These are phyloP conservation scores for Cladobotryum mycophilum DNA, from an alignment of 2,329 filamentous ascomycete species.

Conservation along the genomic window DNA sequence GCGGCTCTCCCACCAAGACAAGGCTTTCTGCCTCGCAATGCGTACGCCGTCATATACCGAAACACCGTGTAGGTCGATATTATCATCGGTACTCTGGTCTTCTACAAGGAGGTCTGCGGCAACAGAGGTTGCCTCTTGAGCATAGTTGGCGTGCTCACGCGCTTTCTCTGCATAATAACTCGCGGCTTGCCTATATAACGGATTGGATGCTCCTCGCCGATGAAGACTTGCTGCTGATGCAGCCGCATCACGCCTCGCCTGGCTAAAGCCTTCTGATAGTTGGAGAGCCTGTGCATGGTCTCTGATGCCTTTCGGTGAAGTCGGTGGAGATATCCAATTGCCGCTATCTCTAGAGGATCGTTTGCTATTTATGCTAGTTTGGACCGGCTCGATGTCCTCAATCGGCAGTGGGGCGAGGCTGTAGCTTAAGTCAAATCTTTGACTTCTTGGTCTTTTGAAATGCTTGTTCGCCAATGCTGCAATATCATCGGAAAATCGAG, in stretches of 20 bases:
- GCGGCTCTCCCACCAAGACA: slow-evolving; percentile 68
- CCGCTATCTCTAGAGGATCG: not conserved
- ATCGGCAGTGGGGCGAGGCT: slow-evolving; percentile 29
- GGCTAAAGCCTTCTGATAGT: slow-evolving; percentile 22
- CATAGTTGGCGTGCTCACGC: slow-evolving; percentile 54
- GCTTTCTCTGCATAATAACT: slow-evolving; percentile 68
- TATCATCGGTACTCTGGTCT: slow-evolving; percentile 52
- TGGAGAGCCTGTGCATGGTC: slow-evolving; percentile 24
- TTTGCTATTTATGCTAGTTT: not conserved
- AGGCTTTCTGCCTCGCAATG: slow-evolving; percentile 63
- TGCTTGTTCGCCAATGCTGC: slow-evolving; percentile 36
- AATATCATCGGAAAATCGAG: slow-evolving; percentile 33
- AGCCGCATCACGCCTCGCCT: slow-evolving; percentile 26
- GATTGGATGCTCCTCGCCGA: slow-evolving; percentile 57
- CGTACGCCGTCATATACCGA: slow-evolving; percentile 73
- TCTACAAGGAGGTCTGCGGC: slow-evolving; percentile 67
- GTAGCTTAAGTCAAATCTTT: slow-evolving; percentile 33
- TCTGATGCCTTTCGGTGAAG: slow-evolving; percentile 1
- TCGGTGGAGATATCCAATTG: not conserved
- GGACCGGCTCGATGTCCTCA: slow-evolving; percentile 13
- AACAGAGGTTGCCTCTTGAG: slow-evolving; percentile 53
- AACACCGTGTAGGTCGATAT: slow-evolving; percentile 78
- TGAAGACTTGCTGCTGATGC: slow-evolving; percentile 35
- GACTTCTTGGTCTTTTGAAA: slow-evolving; percentile 33
- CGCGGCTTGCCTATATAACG: slow-evolving; percentile 67